Base-by-base conservation (phyloP, 2,329 filamentous ascomycete species). In the Botryotinia convoluta region DNA sequence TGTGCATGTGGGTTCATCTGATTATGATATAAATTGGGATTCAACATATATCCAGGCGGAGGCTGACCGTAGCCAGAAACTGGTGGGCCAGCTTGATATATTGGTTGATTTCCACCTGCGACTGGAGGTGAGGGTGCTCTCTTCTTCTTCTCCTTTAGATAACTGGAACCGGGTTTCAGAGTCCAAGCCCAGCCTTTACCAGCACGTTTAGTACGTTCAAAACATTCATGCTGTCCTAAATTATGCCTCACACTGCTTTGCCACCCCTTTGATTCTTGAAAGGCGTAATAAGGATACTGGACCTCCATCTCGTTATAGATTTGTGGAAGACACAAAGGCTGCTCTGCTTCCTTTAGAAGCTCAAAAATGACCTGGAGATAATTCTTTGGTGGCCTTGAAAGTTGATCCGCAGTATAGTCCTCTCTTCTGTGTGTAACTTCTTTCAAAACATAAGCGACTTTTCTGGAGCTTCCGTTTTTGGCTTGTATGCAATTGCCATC, bases 341-440 rank as follows among this genome's bases (percentile, higher is more conserved):
- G 84, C 44, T 81, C 79, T 10, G 86, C 85, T 16, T 85, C 84
- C 0, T 83, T 83, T 26, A 90, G 85, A 22, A 87, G 86, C 74
- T 89, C 87, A 75, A 87, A 86, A 69, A 89, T 87, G 60, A 89
- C 83, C 26, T 86, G 84, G 18, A 89, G 86, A 77, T 90, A 90
- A 59, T 88, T 89, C n/a, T 83, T 82, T 0, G 82, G 82, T 3
- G 88, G 88, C 81, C 93, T 92, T 73, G 90, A 88, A 69, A 94
- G 84, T 82, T 94, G 91, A 79, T 94, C 92, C 51, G 91, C 89
- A 1, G 91, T 93, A 80, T 91, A 86, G 77, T 92, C 79, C 37
- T 77, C 78, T 73, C 86, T 83, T n/a, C 85, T 84, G 80, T 86
- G 86, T 72, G 84, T 83, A 0, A 87, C 61, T 79, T 89, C 88